Evolutionary conservation across 345 rosid species (phyloP).

Genomic region (Acer yangbiense): DNA sequence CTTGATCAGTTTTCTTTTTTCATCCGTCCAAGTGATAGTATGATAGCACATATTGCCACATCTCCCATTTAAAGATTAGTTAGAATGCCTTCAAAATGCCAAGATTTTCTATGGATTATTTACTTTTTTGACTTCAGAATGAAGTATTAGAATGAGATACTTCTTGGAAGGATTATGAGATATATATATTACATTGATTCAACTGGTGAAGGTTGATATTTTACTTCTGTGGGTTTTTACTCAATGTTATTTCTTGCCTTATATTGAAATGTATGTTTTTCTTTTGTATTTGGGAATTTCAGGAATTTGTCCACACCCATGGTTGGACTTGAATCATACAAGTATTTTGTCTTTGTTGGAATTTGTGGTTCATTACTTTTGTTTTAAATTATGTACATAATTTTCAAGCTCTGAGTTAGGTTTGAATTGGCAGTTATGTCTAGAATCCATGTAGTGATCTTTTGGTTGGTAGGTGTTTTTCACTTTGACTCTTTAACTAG

Average conservation of each 20-base stretch:
- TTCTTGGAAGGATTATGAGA: not conserved
- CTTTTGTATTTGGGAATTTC: not conserved
- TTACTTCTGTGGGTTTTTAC: not conserved
- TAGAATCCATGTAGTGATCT: not conserved
- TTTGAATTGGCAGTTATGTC: not conserved
- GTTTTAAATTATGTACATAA: not conserved
- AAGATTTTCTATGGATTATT: not conserved
- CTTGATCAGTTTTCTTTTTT: not conserved
- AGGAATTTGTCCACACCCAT: not conserved
- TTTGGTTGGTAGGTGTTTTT: not conserved
- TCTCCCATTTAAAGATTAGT: not conserved
- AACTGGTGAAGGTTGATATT: not conserved
- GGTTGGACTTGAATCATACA: not conserved
- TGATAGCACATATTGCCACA: not conserved
- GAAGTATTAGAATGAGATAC: not conserved
- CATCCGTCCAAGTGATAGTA: not conserved
- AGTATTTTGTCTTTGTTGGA: not conserved
- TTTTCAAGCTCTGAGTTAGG: not conserved
- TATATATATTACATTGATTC: not conserved
- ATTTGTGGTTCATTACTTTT: too few relatives aligned
- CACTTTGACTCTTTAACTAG: not conserved
- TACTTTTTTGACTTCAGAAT: not conserved
- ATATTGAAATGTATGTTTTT: not conserved
- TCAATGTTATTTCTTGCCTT: not conserved
- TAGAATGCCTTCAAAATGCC: not conserved